phyloP scores from a whole-genome alignment of 2,329 filamentous ascomycete genomes.

The Penicillium sp. region DNA sequence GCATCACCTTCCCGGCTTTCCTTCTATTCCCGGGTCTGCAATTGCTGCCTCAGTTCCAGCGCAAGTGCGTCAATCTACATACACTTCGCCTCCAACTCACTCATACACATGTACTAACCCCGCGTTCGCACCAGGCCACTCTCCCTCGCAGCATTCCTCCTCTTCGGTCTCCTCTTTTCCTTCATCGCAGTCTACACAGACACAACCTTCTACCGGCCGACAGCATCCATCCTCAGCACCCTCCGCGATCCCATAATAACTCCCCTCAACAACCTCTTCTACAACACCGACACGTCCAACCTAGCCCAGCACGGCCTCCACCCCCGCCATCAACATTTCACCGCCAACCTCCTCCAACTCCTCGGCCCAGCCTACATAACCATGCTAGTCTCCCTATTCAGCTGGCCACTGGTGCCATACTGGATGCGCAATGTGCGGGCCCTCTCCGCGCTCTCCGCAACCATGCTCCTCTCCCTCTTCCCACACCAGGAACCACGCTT shows the following conservation, averaged over 20 bases:
- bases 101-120: conserved; percentile 12
- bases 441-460: conserved; percentile 44
- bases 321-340: conserved; percentile 72
- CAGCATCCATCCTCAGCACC: conserved; percentile 35
- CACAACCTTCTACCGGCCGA: conserved; percentile 70
- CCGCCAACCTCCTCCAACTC: conserved; percentile 68
- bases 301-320: conserved; percentile 73
- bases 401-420: conserved; percentile 25
- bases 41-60: conserved; percentile 79
- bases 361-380: conserved; percentile 67
- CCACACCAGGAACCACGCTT: conserved; percentile 55
- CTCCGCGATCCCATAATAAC: conserved; percentile 65
- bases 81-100: neutral
- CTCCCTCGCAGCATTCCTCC: conserved; percentile 60
- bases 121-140: conserved; percentile 45
- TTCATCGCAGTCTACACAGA: conserved; percentile 75
- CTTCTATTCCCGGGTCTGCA: conserved; percentile 77
- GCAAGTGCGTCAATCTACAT: conserved; percentile 58
- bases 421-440: conserved; percentile 41
- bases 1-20: conserved; percentile 95
- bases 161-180: conserved; percentile 65
- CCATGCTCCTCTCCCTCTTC: conserved; percentile 45
- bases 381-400: conserved; percentile 49
- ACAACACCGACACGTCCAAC: conserved; percentile 69
- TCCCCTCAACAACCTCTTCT: conserved; percentile 72